Evolutionary conservation across 768 basidiomycete genomes (phyloP).

Genomic region (Paxillus involutus): DNA sequence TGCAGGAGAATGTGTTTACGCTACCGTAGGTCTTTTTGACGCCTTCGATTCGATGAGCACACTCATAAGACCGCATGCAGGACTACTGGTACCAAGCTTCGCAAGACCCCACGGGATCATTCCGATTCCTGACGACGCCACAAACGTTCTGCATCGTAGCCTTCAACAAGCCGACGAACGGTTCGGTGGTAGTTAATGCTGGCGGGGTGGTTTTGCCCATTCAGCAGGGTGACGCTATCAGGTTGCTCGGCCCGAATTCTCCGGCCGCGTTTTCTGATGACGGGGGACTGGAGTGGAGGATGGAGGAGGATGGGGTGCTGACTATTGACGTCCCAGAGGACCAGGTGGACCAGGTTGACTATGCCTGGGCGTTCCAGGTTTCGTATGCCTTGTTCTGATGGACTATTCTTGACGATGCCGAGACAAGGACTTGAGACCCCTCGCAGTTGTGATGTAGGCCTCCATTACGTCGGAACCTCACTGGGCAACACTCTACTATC

Average conservation of each 20-base stretch:
- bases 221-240: constrained; percentile 40
- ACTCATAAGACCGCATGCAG: constrained; percentile 21
- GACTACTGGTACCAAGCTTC: constrained; percentile 49
- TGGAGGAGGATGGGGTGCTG: constrained; percentile 29
- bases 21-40: constrained; percentile 38
- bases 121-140: constrained; percentile 50
- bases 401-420: too few relatives aligned
- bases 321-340: constrained; percentile 29
- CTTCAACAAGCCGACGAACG: constrained; percentile 36
- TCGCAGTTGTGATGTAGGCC: too few relatives aligned
- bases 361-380: constrained; percentile 44
- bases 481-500: too few relatives aligned
- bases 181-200: constrained; percentile 34
- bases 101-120: constrained; percentile 34
- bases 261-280: neutral
- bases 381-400: constrained; percentile 19
- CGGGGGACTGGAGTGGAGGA: constrained; percentile 29
- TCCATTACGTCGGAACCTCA: too few relatives aligned
- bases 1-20: constrained; percentile 52
- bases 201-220: constrained; percentile 42
- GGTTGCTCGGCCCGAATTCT: constrained; percentile 36
- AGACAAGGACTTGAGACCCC: too few relatives aligned
- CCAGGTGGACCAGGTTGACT: constrained; percentile 25
- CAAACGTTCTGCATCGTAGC: constrained; percentile 52
- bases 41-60: neutral